Conservation (phyloP, 1,284 basidiomycete genomes). For the Agroathelia rolfsii region DNA sequence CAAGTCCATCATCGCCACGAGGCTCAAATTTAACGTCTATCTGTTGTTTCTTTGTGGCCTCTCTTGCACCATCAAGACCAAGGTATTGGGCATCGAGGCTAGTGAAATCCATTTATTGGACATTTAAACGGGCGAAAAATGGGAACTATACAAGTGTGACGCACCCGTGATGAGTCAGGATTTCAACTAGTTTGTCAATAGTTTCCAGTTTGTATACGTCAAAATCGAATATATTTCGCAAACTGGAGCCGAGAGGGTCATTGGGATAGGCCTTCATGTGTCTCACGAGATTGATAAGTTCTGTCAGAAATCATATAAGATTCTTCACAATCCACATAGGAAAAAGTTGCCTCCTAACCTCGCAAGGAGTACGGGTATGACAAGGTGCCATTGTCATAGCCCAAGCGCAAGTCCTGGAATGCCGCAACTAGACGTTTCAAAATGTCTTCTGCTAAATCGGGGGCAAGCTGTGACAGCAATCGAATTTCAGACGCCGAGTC, state of each 20-base stretch:
- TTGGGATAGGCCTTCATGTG: constrained; percentile 52
- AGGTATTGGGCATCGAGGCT: constrained; percentile 44
- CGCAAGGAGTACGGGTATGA: constrained; percentile 58
- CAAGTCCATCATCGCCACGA: constrained; percentile 32
- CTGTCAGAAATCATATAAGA: constrained; percentile 22
- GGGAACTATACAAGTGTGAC: too few species aligned
- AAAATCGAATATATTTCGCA: constrained; percentile 61
- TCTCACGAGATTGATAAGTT: constrained; percentile 52
- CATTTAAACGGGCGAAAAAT: too few species aligned
- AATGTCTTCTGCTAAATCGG: constrained; percentile 43
- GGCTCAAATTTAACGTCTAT: constrained; percentile 50
- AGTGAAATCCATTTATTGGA: too few species aligned
- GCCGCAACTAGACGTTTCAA: constrained; percentile 47
- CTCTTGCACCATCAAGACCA: constrained; percentile 45
- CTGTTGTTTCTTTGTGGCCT: constrained; percentile 36
- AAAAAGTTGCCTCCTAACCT: too few species aligned
- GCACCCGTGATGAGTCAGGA: constrained; percentile 50
- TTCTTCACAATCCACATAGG: too few species aligned
- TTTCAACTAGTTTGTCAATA: constrained; percentile 46
- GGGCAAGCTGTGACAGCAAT: constrained; percentile 49
- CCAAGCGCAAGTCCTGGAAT: constrained; percentile 50
- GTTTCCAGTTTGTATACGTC: constrained; percentile 57
- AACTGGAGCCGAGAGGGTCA: constrained; percentile 42
- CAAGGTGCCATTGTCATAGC: constrained; percentile 44
- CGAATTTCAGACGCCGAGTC: constrained; percentile 51